phyloP scores from a whole-genome alignment of 352 stramenopile species.

The Phytophthora constricta region DNA sequence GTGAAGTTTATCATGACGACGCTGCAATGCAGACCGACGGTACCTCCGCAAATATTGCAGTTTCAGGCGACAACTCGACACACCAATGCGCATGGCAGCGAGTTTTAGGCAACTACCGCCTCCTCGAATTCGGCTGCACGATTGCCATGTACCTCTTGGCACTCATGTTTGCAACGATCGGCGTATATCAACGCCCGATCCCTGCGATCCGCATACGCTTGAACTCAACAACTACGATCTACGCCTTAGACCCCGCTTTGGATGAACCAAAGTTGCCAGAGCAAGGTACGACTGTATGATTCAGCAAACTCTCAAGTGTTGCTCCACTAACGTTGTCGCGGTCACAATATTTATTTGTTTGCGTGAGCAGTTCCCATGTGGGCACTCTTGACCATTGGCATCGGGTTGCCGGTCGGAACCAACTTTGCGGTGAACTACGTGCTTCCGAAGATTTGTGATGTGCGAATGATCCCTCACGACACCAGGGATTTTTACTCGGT shows the following conservation, averaged over 20 bases:
- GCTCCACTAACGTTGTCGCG: neutral
- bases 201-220: slow-evolving; percentile 55
- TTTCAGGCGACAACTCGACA: neutral
- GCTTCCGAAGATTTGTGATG: slow-evolving; percentile 52
- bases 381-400: slow-evolving; percentile 42
- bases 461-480: slow-evolving; percentile 70
- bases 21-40: slow-evolving; percentile 21
- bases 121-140: slow-evolving; percentile 63
- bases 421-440: slow-evolving; percentile 72
- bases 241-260: slow-evolving; percentile 56
- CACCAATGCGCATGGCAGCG: slow-evolving; percentile 5
- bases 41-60: no score
- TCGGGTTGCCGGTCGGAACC: slow-evolving; percentile 45
- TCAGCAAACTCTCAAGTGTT: neutral
- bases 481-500: slow-evolving; percentile 80
- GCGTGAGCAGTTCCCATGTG: slow-evolving; percentile 55
- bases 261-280: slow-evolving; percentile 56
- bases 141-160: slow-evolving; percentile 53
- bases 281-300: slow-evolving; percentile 29
- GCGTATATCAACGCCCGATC: slow-evolving; percentile 67
- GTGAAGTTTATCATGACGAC: neutral
- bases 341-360: neutral
- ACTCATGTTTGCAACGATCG: slow-evolving; percentile 57
- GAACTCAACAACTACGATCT: slow-evolving; percentile 46
- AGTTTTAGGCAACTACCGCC: slow-evolving; percentile 46